These are phyloP conservation scores for Globisporangium cystogenes DNA, from an alignment of 352 stramenopile genomes.

Conservation along the genomic window DNA sequence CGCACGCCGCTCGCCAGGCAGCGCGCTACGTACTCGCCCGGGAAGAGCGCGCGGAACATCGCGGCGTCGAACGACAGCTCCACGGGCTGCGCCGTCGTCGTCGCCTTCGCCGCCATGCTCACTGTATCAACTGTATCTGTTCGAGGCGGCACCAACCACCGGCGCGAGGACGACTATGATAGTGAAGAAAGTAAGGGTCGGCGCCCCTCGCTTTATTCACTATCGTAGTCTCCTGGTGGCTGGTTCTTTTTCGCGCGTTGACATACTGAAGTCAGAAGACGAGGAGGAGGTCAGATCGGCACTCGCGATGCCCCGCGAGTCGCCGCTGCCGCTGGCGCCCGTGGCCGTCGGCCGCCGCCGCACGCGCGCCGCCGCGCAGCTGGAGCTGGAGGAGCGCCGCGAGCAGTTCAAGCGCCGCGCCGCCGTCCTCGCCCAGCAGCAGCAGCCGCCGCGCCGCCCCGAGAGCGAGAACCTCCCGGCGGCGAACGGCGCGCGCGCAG, in stretches of 20 bases:
- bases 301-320: not conserved
- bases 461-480: slow-evolving; percentile 8
- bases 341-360: slow-evolving; percentile 13
- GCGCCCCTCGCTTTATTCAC: too few relatives aligned
- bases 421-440: slow-evolving; percentile 12
- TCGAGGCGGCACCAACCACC: too few relatives aligned
- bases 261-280: not conserved
- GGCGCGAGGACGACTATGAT: too few relatives aligned
- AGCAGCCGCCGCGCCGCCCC: not conserved
- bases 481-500: too few relatives aligned
- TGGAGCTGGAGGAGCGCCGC: slow-evolving; percentile 20
- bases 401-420: slow-evolving; percentile 26
- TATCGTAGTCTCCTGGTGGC: too few relatives aligned
- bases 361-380: slow-evolving; percentile 24
- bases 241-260: too few relatives aligned
- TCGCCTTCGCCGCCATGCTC: too few relatives aligned
- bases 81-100: slow-evolving; percentile 1
- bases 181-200: too few relatives aligned
- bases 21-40: slow-evolving; percentile 56
- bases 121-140: too few relatives aligned
- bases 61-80: slow-evolving; percentile 55
- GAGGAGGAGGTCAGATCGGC: not conserved
- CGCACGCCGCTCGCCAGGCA: slow-evolving; percentile 60
- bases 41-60: slow-evolving; percentile 75
- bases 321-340: slow-evolving; percentile 5